Conservation (phyloP, 192 early-diverging fungal genomes). For the Funneliformis geosporum region DNA sequence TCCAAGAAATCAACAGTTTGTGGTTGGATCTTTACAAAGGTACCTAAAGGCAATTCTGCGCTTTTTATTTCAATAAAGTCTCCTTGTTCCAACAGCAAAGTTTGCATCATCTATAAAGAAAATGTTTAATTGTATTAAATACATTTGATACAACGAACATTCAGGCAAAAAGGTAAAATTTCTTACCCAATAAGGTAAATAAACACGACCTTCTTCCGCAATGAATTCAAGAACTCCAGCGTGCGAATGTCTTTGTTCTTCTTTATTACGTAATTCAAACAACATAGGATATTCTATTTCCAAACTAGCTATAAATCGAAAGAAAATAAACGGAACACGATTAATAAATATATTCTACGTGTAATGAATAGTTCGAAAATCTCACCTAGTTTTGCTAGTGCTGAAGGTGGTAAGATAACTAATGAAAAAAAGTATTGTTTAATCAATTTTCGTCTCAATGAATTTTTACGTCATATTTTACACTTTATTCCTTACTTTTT, state of each 20-base stretch:
- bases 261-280: constrained; percentile 77
- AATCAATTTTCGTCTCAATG: neutral
- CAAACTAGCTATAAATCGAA: constrained; percentile 58
- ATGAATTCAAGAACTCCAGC: constrained; percentile 98
- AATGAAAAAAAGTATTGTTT: neutral
- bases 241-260: constrained; percentile 66
- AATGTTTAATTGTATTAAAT: neutral
- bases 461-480: neutral
- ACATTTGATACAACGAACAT: neutral
- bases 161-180: neutral
- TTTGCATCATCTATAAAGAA: constrained; percentile 88
- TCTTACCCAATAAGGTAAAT: constrained; percentile 92
- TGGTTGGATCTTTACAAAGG: constrained; percentile 95
- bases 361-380: neutral
- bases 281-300: constrained; percentile 93
- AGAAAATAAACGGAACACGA: neutral
- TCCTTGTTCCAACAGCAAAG: constrained; percentile 75
- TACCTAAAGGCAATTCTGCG: constrained; percentile 74
- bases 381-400: constrained; percentile 66
- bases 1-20: constrained; percentile 95
- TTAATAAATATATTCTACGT: neutral
- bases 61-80: constrained; percentile 79
- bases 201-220: constrained; percentile 94
- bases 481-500: constrained; percentile 60
- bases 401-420: constrained; percentile 81